Conservation (phyloP, 208 protist genomes). For the Acanthamoeba divionensis region DNA sequence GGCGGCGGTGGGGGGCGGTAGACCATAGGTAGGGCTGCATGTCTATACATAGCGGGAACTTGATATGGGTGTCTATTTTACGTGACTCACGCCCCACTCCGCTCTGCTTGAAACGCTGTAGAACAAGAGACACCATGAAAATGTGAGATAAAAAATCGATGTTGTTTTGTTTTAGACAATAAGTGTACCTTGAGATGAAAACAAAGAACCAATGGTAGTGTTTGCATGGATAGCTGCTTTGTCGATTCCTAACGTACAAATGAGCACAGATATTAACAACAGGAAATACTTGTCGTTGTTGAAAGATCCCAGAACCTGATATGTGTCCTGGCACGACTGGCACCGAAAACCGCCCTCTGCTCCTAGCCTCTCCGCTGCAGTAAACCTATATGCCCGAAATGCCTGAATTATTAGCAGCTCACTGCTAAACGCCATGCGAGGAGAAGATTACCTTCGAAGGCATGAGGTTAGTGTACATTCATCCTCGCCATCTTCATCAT, state of each 20-base stretch:
- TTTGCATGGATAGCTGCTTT: constrained; percentile 77
- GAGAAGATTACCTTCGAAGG: constrained; percentile 48
- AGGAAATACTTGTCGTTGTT: too few species aligned
- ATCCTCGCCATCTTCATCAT: neutral
- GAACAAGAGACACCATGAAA: too few species aligned
- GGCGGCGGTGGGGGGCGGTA: neutral
- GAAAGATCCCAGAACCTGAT: too few species aligned
- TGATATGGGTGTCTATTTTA: constrained; percentile 76
- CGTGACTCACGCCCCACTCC: neutral
- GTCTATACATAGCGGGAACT: constrained; percentile 70
- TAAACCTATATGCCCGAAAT: too few species aligned
- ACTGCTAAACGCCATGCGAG: neutral
- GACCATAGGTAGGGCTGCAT: constrained; percentile 64
- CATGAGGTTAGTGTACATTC: constrained; percentile 52
- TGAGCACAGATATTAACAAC: too few species aligned
- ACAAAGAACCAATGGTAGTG: constrained; percentile 74
- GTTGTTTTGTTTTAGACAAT: neutral
- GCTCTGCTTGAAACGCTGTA: constrained; percentile 62
- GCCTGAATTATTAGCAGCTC: neutral
- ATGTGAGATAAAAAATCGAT: neutral
- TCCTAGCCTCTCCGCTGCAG: constrained; percentile 72
- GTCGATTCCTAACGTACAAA: constrained; percentile 75
- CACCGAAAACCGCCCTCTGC: constrained; percentile 66
- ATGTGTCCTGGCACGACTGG: constrained; percentile 55
- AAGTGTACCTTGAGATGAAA: constrained; percentile 77